These are phyloP conservation scores for Penicillium carneum DNA, from an alignment of 2,329 filamentous ascomycete genomes.

Conservation along the genomic window DNA sequence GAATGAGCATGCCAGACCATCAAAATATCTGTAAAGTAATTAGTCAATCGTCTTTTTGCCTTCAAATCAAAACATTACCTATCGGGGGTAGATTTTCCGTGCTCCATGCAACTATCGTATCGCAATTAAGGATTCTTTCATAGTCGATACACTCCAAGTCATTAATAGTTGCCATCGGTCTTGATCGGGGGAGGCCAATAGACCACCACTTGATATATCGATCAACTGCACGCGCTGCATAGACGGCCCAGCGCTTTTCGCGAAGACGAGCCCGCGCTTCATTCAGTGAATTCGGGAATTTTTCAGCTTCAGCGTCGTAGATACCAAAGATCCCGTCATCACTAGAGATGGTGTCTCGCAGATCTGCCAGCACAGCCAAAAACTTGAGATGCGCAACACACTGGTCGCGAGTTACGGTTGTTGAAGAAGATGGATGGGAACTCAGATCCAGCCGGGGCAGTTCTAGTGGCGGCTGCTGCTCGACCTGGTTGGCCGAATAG, in stretches of 20 bases:
- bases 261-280: conserved; percentile 62
- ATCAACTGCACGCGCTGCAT: conserved; percentile 69
- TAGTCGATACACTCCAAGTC: conserved; percentile 22
- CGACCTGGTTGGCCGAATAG: conserved; percentile 31
- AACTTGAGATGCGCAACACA: conserved; percentile 78
- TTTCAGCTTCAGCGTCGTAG: conserved; percentile 56
- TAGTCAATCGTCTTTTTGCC: conserved; percentile 3
- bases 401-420: conserved; percentile 56
- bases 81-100: conserved; percentile 31
- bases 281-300: conserved; percentile 46
- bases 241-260: conserved; percentile 77
- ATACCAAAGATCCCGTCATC: conserved; percentile 73
- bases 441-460: conserved; percentile 40
- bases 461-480: conserved; percentile 19
- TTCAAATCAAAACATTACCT: conserved; percentile 20
- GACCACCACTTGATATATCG: conserved; percentile 70
- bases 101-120: conserved; percentile 26
- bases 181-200: conserved; percentile 28
- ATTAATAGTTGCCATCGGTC: conserved; percentile 17
- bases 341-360: conserved; percentile 72
- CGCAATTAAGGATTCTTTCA: conserved; percentile 22
- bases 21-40: conserved; percentile 29
- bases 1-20: conserved; percentile 39
- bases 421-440: background rate
- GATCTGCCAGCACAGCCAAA: conserved; percentile 69